Conservation (phyloP, 2,329 filamentous ascomycete genomes). For the Alternaria gaisen region DNA sequence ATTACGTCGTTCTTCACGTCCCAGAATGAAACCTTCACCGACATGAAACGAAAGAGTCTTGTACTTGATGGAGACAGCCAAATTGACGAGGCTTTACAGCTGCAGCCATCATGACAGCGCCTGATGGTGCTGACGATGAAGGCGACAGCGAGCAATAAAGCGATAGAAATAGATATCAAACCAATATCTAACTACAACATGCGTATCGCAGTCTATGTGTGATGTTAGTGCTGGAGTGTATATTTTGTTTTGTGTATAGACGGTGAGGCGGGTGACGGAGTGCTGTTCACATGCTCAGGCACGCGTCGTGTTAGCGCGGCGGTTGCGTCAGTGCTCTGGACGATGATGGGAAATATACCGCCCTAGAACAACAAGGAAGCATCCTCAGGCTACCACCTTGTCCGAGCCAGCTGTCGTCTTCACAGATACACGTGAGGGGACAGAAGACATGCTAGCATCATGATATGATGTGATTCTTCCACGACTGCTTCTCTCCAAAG, state of each 20-base stretch:
- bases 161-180: neutral
- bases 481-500: constrained; percentile 12
- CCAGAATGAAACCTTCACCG: too few species aligned
- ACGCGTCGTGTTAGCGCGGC: constrained; percentile 32
- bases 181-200: too few species aligned
- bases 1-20: too few species aligned
- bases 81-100: too few species aligned
- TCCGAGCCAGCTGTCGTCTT: constrained; percentile 13
- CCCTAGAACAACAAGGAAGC: constrained; percentile 19
- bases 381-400: constrained; percentile 27
- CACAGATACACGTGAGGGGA: constrained; percentile 14
- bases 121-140: too few species aligned
- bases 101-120: too few species aligned
- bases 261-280: constrained; percentile 5
- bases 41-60: too few species aligned
- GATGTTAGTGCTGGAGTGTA: neutral
- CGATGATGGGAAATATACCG: constrained; percentile 23
- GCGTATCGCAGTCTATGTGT: neutral
- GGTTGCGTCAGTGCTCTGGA: constrained; percentile 41
- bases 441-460: constrained; percentile 11
- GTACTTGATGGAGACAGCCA: too few species aligned
- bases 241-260: neutral
- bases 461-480: constrained; percentile 24
- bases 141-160: too few species aligned
- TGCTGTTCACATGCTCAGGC: constrained; percentile 31